Percentiles rank a stretch among this genome's conserved stretches.
phyloP scores from a whole-genome alignment of 1,284 basidiomycete genomes.

The Leccinum griseonigrum region DNA sequence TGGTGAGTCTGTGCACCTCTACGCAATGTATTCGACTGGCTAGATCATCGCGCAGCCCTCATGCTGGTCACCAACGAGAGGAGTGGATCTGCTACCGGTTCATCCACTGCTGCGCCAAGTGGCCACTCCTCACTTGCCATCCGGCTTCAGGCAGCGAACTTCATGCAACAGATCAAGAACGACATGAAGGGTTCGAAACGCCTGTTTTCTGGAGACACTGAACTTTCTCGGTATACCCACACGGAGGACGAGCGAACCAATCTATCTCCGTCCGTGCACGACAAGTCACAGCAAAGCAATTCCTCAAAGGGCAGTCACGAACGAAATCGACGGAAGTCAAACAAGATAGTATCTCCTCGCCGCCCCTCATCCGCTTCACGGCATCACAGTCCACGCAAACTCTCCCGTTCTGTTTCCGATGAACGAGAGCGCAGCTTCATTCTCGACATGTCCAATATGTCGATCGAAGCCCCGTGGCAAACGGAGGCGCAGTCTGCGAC shows the following conservation, averaged over 20 bases:
- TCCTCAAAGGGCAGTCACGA: conserved; percentile 21
- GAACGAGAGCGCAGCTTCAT: conserved; percentile 28
- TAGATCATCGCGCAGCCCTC: conserved; percentile 13
- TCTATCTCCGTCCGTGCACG: conserved; percentile 8
- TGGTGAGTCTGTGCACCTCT: conserved; percentile 15
- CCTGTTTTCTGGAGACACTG: conserved; percentile 63
- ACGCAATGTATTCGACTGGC: not conserved
- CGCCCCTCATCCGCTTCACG: conserved; percentile 24
- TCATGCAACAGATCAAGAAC: conserved; percentile 82
- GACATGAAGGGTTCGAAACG: conserved; percentile 72
- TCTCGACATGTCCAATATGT: conserved; percentile 36
- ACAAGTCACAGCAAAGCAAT: conserved; percentile 23
- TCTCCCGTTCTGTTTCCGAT: conserved; percentile 23
- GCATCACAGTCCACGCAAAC: conserved; percentile 28
- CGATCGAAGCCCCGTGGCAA: conserved; percentile 35
- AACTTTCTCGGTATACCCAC: conserved; percentile 44
- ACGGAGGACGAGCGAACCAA: conserved; percentile 33
- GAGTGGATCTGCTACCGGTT: conserved; percentile 14
- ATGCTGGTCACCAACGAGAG: conserved; percentile 12
- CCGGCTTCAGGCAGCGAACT: conserved; percentile 67
- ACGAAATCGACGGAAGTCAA: conserved; percentile 21
- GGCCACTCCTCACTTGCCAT: conserved; percentile 62
- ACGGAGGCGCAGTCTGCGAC: conserved; percentile 11
- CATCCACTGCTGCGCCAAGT: conserved; percentile 32
- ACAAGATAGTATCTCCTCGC: conserved; percentile 28